Percentiles rank a stretch among this genome's conserved stretches.
Evolutionary conservation across 495 filamentous ascomycete genomes (phyloP).

Genomic region (Hypoxylon fragiforme): DNA sequence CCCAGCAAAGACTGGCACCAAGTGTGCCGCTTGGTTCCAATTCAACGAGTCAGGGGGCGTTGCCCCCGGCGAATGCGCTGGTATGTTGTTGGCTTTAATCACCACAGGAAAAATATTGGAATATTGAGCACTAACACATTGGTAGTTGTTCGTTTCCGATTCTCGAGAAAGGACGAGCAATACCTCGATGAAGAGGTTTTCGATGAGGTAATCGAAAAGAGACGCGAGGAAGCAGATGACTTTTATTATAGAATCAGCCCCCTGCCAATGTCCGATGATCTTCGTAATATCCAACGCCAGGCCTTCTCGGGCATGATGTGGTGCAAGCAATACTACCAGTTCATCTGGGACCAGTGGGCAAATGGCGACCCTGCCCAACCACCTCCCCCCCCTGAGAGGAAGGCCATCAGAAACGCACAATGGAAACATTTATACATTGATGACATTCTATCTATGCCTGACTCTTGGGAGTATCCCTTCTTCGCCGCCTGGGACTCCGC

Average conservation of each 20-base stretch:
- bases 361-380: slow-evolving; percentile 75
- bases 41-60: slow-evolving; percentile 90
- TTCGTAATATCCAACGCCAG: slow-evolving; percentile 93
- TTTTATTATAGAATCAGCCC: slow-evolving; percentile 94
- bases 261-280: slow-evolving; percentile 89
- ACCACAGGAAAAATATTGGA: neutral
- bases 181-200: slow-evolving; percentile 92
- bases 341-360: slow-evolving; percentile 96
- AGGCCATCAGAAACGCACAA: slow-evolving; percentile 78
- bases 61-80: slow-evolving; percentile 83
- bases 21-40: slow-evolving; percentile 86
- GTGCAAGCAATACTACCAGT: slow-evolving; percentile 96
- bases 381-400: slow-evolving; percentile 79
- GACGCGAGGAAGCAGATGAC: slow-evolving; percentile 86
- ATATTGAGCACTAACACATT: slow-evolving; percentile 5
- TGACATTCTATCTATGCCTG: slow-evolving; percentile 94
- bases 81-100: slow-evolving; percentile 33
- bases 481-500: slow-evolving; percentile 98
- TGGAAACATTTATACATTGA: slow-evolving; percentile 95
- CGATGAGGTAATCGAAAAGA: slow-evolving; percentile 86
- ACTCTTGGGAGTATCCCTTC: slow-evolving; percentile 98
- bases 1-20: slow-evolving; percentile 78
- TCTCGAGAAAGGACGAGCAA: slow-evolving; percentile 70
- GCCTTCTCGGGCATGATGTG: slow-evolving; percentile 96
- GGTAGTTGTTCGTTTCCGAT: slow-evolving; percentile 84